Evolutionary conservation across 2,329 filamentous ascomycete genomes (phyloP), one percentile per base, ranked within the genome.

Genomic region (Plenodomus biglobosus): DNA sequence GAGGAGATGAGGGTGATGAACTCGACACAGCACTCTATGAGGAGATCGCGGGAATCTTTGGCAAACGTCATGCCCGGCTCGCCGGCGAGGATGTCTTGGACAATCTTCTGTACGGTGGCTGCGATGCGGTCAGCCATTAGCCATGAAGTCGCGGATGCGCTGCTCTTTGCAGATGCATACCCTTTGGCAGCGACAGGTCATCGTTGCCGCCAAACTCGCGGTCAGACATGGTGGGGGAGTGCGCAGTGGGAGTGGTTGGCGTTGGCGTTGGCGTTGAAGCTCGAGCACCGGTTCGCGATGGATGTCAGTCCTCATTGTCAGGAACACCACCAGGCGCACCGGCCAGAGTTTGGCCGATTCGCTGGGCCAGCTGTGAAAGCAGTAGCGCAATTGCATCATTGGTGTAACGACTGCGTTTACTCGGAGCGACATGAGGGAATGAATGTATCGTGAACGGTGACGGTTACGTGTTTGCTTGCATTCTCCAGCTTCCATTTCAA

Each of bases 1-100:
- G 90, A 95, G n/a, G 92, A 96, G 62, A 99, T 88, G 65, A 99
- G 84, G 16, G 94, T 97, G 73, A 99, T 96, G 73, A 99, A 99
- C 73, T 99, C 94, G 66, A 99, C 92, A 68, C 94, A 99, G 77
- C 94, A 97, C 77, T 97, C 94, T 65, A 99, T 99, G 43, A 99
- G 80, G 2, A 97, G 80, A 68, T 99, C 94, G 51, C 94, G 87
- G 11, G 92, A 92, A 65, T 99, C 94, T 72, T 96, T 96, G 37
- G 92, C 90, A 70, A 97, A 97, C 1, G 88, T 86, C 53, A 95
- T 83, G 42, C 90, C 90, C 16, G 81, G 80, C 40, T 87, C 84
- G 0, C 87, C 77, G 1, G 90, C 85, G 1, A 99, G 82, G 64
- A 99, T 96, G 73, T 99, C 94, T 49, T 87, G 87, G 61, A 99